Base-by-base conservation (phyloP, 1,284 basidiomycete genomes). In the Chondrostereum purpureum region DNA sequence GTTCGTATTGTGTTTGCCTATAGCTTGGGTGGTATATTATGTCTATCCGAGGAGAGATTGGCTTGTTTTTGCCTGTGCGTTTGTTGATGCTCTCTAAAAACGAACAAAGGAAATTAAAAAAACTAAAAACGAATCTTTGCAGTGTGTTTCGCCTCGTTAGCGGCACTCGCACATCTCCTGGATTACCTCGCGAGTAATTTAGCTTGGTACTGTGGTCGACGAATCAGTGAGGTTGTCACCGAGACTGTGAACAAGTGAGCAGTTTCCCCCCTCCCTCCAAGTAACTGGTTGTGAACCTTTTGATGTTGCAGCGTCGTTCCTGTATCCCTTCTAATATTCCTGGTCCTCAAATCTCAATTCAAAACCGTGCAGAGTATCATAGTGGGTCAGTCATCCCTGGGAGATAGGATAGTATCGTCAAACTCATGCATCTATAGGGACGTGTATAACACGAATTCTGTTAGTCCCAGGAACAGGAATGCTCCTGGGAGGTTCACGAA, bases 171-270 rank as follows among this genome's bases (percentile, higher is more conserved):
- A 8, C 27, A 31, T 31, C n/a, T 31, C 8, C n/a, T 31, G 27
- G 27, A 31, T 31, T 31, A 31, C n/a, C 8, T 8, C 8, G 27
- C 27, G 8, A 8, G n/a, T 31, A 31, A 31, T n/a, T 31, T 31
- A n/a, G 27, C 27, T n/a, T 31, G 27, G 27, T 31, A 31, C 27
- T 31, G 27, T n/a, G 77, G 78, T 1, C 71, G 70, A 48, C 72
- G 75, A 44, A 55, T 82, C 4, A 77, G 80, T 17, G 78, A 83
- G 54, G 57, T 83, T 5, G 57, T 81, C n/a, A 63, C 72, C 10
- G 68, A 83, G 24, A 78, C 78, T 0, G 59, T 83, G 40, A 80
- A 79, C 63, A 83, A 83, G 79, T 80, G 45, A n/a, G n/a, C n/a
- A 45, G 69, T 60, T 17, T 37, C 13, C 31, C 14, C 27, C n/a